phyloP scores from a whole-genome alignment of 2,329 filamentous ascomycete species.

The Pyricularia grisea region DNA sequence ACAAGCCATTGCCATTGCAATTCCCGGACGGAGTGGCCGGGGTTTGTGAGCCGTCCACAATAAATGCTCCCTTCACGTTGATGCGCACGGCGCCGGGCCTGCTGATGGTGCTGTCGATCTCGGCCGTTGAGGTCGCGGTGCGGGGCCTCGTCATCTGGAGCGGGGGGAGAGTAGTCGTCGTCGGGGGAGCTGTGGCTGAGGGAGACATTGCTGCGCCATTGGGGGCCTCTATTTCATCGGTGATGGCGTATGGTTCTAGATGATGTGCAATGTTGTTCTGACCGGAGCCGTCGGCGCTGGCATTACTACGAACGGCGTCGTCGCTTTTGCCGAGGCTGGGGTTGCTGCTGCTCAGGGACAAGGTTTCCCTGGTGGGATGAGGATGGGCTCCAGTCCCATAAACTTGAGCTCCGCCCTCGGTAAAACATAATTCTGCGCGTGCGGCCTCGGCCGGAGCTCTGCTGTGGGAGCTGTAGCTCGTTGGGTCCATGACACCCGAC shows the following conservation, averaged over 20 bases:
- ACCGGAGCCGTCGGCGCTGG: not conserved
- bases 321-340: not conserved
- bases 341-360: not conserved
- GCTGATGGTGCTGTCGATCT: constrained; percentile 51
- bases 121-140: constrained; percentile 39
- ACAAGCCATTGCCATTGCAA: constrained; percentile 22
- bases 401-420: not conserved
- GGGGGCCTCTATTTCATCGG: not conserved
- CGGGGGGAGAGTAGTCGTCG: not conserved
- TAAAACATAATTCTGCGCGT: not conserved
- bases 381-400: not conserved
- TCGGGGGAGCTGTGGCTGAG: not conserved
- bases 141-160: constrained; percentile 17
- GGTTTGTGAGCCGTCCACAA: constrained; percentile 43
- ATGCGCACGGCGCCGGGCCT: constrained; percentile 73
- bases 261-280: not conserved
- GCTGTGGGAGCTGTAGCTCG: not conserved
- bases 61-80: constrained; percentile 94
- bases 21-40: constrained; percentile 7
- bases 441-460: not conserved
- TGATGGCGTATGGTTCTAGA: not conserved
- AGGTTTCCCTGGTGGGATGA: not conserved
- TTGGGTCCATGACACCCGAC: constrained; percentile 1
- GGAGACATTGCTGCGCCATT: not conserved
- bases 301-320: not conserved